Evolutionary conservation across 2,329 filamentous ascomycete species (phyloP), one percentile per base, ranked within the genome.

Genomic region (Talaromyces sp.): DNA sequence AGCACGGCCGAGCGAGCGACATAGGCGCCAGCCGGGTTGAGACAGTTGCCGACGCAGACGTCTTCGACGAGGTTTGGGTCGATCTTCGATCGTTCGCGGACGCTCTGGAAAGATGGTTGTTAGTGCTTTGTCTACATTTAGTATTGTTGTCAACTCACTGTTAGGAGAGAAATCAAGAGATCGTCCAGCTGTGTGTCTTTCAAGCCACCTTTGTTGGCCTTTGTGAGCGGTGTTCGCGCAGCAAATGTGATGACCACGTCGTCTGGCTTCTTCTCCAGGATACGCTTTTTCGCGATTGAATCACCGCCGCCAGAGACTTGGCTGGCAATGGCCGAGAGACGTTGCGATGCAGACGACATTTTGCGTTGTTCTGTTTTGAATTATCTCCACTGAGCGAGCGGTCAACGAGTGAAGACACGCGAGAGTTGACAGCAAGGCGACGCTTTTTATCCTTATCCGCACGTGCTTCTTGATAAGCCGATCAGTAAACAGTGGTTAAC

Each of bases 21-120:
- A 42, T 94, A 94, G 63, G 92, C 92, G 62, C 90, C 90, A 59
- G 92, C 91, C 10, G 92, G 92, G n/a, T 91, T 87, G 56, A 97
- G 87, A 23, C 96, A 92, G 64, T 89, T 89, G 67, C 93, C 93
- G 63, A 97, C 91, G 61, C 88, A 89, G 66, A 97, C 88, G 75
- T 97, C 93, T 78, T 96, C 91, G 60, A 97, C 91, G 52, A 96
- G 85, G 55, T 81, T 82, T 36, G 93, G 92, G 79, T 96, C 89
- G 78, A 97, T 92, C 67, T 87, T 87, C 67, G 92, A 96, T 68
- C 92, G 90, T 65, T 90, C 83, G 72, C 96, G 84, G 65, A 96
- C 82, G 62, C 86, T 87, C 78, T 87, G 86, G n/a, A 33, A 7
- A 10, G 12, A 28, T 54, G 42, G 28, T 12, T 57, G 2, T 47